Evolutionary conservation across 1,139 yeast genomes (phyloP).

Genomic region (Candida gigantensis): DNA sequence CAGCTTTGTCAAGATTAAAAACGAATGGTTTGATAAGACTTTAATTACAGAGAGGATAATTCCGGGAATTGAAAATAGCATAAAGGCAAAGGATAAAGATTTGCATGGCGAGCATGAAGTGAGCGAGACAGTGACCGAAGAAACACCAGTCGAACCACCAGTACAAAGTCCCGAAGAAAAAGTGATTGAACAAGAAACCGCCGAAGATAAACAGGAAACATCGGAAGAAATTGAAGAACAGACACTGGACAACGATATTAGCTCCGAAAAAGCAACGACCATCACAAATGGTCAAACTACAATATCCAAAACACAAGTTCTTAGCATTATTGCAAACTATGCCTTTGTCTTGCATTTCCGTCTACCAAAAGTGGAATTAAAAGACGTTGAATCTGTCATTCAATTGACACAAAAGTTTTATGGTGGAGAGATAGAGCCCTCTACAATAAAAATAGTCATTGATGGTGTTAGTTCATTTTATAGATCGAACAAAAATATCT

Average conservation of each 20-base stretch:
- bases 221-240: too few species aligned
- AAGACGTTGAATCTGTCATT: conserved; percentile 7
- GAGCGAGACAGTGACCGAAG: neutral
- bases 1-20: conserved; percentile 25
- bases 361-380: conserved; percentile 12
- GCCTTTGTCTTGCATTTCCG: conserved; percentile 28
- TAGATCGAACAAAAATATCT: conserved; percentile 31
- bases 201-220: too few species aligned
- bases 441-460: conserved; percentile 18
- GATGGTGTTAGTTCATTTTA: conserved; percentile 32
- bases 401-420: conserved; percentile 1
- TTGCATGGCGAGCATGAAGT: too few species aligned
- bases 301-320: conserved; percentile 6
- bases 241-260: neutral
- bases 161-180: too few species aligned
- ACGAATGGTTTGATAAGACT: conserved; percentile 27
- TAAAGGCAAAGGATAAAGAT: neutral
- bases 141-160: too few species aligned
- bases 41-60: conserved; percentile 8
- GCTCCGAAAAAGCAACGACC: neutral
- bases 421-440: conserved; percentile 17
- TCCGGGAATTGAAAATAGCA: neutral
- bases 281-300: conserved; percentile 1
- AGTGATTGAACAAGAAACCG: too few species aligned
- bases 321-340: conserved; percentile 24